These are phyloP conservation scores for Neocatenulostroma microsporum DNA, from an alignment of 2,329 filamentous ascomycete species.

Conservation along the genomic window DNA sequence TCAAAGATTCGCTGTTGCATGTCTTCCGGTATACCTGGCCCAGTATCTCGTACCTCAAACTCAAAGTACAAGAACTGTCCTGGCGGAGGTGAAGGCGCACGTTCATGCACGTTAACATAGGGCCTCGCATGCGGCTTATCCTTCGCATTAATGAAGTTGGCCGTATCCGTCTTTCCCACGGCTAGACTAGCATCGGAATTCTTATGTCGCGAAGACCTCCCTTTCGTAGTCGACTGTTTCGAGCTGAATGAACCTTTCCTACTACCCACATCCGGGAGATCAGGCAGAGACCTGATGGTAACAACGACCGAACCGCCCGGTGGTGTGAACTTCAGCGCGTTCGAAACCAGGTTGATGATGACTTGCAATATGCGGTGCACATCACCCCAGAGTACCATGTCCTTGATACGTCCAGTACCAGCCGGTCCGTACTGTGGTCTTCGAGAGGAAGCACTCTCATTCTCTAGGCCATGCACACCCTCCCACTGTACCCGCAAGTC, in stretches of 20 bases:
- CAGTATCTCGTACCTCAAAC: slow-evolving; percentile 82
- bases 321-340: slow-evolving; percentile 86
- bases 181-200: slow-evolving; percentile 10
- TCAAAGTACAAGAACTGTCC: slow-evolving; percentile 68
- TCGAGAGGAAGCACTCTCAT: slow-evolving; percentile 17
- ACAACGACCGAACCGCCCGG: slow-evolving; percentile 66
- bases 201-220: slow-evolving; percentile 11
- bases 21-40: slow-evolving; percentile 71
- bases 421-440: slow-evolving; percentile 41
- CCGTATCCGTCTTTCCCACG: slow-evolving; percentile 24
- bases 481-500: slow-evolving; percentile 65
- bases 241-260: slow-evolving; percentile 35
- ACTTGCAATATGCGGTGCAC: slow-evolving; percentile 85
- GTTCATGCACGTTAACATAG: slow-evolving; percentile 11
- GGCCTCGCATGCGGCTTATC: slow-evolving; percentile 29
- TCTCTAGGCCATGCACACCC: slow-evolving; percentile 35
- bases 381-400: slow-evolving; percentile 89
- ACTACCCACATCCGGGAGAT: slow-evolving; percentile 41
- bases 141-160: slow-evolving; percentile 38
- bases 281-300: slow-evolving; percentile 64
- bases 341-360: slow-evolving; percentile 88
- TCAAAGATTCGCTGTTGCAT: slow-evolving; percentile 83
- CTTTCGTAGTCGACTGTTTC: slow-evolving; percentile 16
- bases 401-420: slow-evolving; percentile 58
- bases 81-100: slow-evolving; percentile 39